A percentile compares a stretch with the other conserved stretches of the same genome.
These are phyloP conservation scores for Kwoniella dejecticola DNA, from an alignment of 768 basidiomycete species.

Conservation along the genomic window DNA sequence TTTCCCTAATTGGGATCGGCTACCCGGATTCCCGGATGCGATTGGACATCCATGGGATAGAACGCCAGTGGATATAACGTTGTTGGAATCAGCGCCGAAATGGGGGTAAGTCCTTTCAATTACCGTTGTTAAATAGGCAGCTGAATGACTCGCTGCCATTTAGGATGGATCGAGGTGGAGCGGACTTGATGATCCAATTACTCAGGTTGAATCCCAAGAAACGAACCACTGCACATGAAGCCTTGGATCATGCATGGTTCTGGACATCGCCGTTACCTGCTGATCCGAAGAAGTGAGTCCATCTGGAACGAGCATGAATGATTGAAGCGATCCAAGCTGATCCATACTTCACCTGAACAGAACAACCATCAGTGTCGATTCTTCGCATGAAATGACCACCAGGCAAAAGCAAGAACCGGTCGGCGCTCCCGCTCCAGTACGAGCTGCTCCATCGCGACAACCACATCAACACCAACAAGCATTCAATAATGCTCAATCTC, in stretches of 20 bases:
- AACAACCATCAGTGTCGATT: slow-evolving; percentile 37
- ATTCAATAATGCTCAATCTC: not conserved
- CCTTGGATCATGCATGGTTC: slow-evolving; percentile 91
- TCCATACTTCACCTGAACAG: slow-evolving; percentile 8
- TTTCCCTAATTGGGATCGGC: slow-evolving; percentile 56
- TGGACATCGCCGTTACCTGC: slow-evolving; percentile 82
- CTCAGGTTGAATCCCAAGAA: slow-evolving; percentile 79
- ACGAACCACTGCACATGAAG: slow-evolving; percentile 79
- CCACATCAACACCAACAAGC: not conserved
- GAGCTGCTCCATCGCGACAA: not conserved
- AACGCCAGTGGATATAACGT: slow-evolving; percentile 16
- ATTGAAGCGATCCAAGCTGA: slow-evolving; percentile 6
- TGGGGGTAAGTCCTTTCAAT: slow-evolving; percentile 32
- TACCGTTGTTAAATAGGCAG: too few relatives aligned
- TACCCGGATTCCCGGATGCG: slow-evolving; percentile 54
- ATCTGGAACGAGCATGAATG: not conserved
- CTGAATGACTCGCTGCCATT: not conserved
- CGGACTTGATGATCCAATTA: slow-evolving; percentile 78
- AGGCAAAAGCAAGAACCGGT: slow-evolving; percentile 24
- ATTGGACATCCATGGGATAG: slow-evolving; percentile 38
- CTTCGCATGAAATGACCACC: slow-evolving; percentile 49
- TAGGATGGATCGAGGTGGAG: slow-evolving; percentile 67
- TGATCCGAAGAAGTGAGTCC: slow-evolving; percentile 48
- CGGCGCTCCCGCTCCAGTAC: not conserved
- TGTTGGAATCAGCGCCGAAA: slow-evolving; percentile 28